Evolutionary conservation across 345 rosid genomes (phyloP), one percentile per base, ranked within the genome.

Genomic region (Dovyalis caffra): DNA sequence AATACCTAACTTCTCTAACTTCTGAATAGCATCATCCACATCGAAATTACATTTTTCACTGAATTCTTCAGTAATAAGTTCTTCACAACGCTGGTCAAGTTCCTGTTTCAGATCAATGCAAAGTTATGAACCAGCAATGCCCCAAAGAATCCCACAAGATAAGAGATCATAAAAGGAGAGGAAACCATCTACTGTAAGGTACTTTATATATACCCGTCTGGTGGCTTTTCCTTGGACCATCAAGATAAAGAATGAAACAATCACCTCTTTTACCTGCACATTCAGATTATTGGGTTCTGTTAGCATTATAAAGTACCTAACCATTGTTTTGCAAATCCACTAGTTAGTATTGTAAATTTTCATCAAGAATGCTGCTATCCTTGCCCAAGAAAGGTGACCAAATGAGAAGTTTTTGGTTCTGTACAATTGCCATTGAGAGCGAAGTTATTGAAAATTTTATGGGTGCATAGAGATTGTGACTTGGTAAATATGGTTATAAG

Each of bases 1-100:
- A 69, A 91, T 78, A 65, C 92, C 91, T 56, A 89, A 76, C 85
- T 90, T 90, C 85, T 86, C 88, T 58, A 89, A 82, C 85, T 89
- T 91, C 28, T 71, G 79, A 62, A 90, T 70, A 28, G 97, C 94
- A 82, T 89, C 96, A 79, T 92, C 94, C 35, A 88, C 92, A 53
- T 91, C 96, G 37, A 91, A 92, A 76, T 92, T 91, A 60, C 96
- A 91, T 69, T 75, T 80, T 74, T 85, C 86, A 32, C 77, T 81
- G 60, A 88, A 91, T 64, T 84, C 86, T 75, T 86, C 85, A 68
- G 81, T 87, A 31, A 93, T 83, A 2, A 89, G 79, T 43, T 83
- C 79, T 79, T 91, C 90, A 56, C 96, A 89, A 62, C 73, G 85
- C 85, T 4, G 64, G 74, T 91, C 94, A 67, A 91, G 83, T 35